Conservation (phyloP, 2,329 filamentous ascomycete genomes). For the Gyromitra esculenta region DNA sequence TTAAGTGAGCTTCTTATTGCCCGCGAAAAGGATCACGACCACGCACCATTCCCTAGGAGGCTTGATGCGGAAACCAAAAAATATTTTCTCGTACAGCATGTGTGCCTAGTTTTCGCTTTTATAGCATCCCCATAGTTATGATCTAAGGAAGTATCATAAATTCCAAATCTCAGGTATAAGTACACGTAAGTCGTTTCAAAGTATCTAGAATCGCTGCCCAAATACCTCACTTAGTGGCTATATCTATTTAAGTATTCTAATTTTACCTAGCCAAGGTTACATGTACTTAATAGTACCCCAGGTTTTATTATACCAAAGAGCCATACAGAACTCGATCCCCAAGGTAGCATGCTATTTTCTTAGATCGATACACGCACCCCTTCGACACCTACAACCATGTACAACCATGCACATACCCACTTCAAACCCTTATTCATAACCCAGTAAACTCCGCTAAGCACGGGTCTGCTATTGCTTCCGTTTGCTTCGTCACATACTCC, state of each 20-base stretch:
- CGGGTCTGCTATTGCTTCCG: not conserved
- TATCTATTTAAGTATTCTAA: not conserved
- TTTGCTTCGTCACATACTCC: not conserved
- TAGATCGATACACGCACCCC: not conserved
- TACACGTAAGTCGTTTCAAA: not conserved
- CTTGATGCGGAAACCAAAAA: constrained; percentile 12
- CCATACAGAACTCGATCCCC: constrained; percentile 11
- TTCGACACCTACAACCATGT: not conserved
- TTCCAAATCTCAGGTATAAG: not conserved
- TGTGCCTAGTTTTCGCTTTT: constrained; percentile 7
- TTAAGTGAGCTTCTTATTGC: not conserved
- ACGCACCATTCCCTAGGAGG: not conserved
- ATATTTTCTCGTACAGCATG: not conserved
- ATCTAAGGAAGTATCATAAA: not conserved
- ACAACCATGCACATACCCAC: constrained; percentile 13
- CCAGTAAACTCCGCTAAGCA: not conserved
- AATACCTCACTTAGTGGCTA: not conserved
- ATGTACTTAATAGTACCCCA: not conserved
- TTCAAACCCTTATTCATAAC: constrained; percentile 23
- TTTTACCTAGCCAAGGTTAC: not conserved
- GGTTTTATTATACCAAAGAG: not conserved
- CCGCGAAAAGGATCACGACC: not conserved
- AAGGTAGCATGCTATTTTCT: not conserved
- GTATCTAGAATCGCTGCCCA: not conserved
- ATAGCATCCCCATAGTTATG: constrained; percentile 12